A percentile compares a stretch with the other conserved stretches of the same genome.
These are phyloP conservation scores for Pelargonium citronellum DNA, from an alignment of 441 rosid genomes.

Conservation along the genomic window DNA sequence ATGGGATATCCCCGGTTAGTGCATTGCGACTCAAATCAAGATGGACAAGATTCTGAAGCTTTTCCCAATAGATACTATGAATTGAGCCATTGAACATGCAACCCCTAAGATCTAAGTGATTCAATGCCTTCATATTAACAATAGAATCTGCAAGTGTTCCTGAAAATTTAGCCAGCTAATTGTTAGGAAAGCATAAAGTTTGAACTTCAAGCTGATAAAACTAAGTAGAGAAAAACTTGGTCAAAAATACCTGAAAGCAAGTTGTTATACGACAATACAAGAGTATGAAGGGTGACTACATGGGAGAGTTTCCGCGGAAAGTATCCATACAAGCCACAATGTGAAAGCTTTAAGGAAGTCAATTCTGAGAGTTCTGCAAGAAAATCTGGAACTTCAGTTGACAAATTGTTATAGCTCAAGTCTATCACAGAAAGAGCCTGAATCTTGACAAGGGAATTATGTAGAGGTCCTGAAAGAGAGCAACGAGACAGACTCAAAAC, in stretches of 20 bases:
- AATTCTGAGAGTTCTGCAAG: neutral
- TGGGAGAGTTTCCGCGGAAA: neutral
- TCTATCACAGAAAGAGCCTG: neutral
- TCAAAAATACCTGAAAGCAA: constrained; percentile 1
- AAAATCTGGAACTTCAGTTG: neutral
- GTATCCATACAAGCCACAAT: neutral
- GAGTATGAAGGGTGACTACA: neutral
- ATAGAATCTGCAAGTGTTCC: neutral
- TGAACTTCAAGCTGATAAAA: no score
- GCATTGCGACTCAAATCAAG: neutral
- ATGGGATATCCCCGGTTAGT: constrained; percentile 10
- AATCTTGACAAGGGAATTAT: neutral
- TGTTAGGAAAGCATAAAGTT: no score
- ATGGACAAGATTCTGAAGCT: neutral
- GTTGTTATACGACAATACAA: neutral
- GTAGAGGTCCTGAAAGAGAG: neutral
- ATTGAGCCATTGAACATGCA: neutral
- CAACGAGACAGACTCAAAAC: neutral
- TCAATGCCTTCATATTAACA: neutral
- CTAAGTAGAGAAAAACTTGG: no score
- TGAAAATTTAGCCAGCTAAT: neutral
- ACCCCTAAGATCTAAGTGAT: neutral
- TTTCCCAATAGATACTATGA: neutral
- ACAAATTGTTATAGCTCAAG: neutral
- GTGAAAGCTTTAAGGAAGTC: neutral